phyloP scores from a whole-genome alignment of 2,329 filamentous ascomycete species.

The Chaetomiaceae sp. region DNA sequence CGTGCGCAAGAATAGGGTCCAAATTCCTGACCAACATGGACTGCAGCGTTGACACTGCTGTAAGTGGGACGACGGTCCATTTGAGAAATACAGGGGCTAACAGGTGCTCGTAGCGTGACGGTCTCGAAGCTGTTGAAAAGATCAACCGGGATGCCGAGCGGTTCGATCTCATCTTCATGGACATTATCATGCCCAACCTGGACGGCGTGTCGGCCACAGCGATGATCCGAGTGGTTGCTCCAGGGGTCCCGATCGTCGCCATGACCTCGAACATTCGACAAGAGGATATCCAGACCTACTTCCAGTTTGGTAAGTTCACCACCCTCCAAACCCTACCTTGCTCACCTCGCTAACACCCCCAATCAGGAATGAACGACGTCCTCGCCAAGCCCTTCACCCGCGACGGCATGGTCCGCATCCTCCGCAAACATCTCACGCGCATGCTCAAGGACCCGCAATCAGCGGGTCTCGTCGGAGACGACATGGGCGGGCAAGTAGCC shows the following conservation, averaged over 20 bases:
- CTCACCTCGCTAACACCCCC: constrained; percentile 29
- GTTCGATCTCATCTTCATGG: constrained; percentile 74
- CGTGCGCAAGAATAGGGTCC: constrained; percentile 62
- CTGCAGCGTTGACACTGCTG: constrained; percentile 63
- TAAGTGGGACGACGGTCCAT: constrained; percentile 37
- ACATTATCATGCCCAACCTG: constrained; percentile 95
- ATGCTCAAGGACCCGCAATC: constrained; percentile 64
- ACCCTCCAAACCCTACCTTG: too few species aligned
- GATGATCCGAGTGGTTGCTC: constrained; percentile 82
- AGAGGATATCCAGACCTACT: constrained; percentile 96
- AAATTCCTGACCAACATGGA: constrained; percentile 64
- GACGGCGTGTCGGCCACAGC: constrained; percentile 94
- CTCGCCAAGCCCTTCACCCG: constrained; percentile 95
- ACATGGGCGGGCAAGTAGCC: constrained; percentile 34
- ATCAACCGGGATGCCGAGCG: constrained; percentile 52
- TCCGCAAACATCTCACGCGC: constrained; percentile 84
- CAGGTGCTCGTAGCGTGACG: constrained; percentile 59
- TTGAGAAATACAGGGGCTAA: background rate
- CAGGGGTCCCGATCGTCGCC: constrained; percentile 82
- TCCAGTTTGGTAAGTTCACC: constrained; percentile 78
- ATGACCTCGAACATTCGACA: constrained; percentile 99
- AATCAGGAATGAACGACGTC: constrained; percentile 90
- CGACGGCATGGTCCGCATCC: constrained; percentile 75
- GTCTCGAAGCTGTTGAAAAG: constrained; percentile 85
- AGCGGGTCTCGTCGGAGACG: constrained; percentile 30